phyloP scores from a whole-genome alignment of 441 rosid genomes.

The Sinapis alba region DNA sequence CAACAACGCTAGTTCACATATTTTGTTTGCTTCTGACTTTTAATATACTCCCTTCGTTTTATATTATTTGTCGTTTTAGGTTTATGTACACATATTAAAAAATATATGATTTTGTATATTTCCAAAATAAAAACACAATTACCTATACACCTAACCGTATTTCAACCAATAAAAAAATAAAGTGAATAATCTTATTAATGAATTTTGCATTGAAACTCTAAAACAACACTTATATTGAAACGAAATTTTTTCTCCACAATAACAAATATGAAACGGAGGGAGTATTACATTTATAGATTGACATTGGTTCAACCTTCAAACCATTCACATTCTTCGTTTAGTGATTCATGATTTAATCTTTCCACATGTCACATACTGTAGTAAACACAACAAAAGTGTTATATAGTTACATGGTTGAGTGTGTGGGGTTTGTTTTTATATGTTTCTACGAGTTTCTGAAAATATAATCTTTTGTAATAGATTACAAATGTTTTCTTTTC shows the following conservation, averaged over 20 bases:
- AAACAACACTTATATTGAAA: too few species aligned
- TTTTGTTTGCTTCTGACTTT: background rate
- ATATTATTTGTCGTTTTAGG: too few species aligned
- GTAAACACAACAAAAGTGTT: background rate
- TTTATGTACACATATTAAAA: too few species aligned
- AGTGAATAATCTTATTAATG: too few species aligned
- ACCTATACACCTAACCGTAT: too few species aligned
- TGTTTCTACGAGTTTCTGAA: background rate
- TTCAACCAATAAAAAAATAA: too few species aligned
- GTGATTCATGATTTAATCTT: background rate
- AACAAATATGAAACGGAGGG: too few species aligned
- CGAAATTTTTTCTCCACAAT: too few species aligned
- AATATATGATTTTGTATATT: too few species aligned
- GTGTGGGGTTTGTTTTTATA: background rate
- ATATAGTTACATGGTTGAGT: background rate
- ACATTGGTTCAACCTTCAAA: background rate
- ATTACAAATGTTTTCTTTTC: background rate
- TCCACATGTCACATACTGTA: background rate
- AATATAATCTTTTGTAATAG: background rate
- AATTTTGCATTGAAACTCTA: too few species aligned
- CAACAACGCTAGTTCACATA: background rate
- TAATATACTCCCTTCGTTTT: too few species aligned
- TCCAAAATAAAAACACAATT: too few species aligned
- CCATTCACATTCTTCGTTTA: background rate
- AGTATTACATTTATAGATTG: background rate